These are phyloP conservation scores for Oryza punctata DNA, from an alignment of 176 grass and related monocot genomes.

Conservation along the genomic window DNA sequence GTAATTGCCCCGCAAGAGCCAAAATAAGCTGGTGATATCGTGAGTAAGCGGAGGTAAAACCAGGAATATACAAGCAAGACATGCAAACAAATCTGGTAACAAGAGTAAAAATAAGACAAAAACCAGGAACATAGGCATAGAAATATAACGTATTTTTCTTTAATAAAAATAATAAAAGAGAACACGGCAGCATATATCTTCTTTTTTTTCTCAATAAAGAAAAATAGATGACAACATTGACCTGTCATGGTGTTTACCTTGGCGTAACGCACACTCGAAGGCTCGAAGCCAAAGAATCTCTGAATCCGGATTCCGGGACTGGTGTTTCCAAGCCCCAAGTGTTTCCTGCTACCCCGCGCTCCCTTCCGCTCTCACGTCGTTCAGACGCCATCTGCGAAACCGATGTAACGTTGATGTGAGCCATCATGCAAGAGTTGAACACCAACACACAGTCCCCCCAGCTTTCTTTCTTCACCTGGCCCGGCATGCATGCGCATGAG, in stretches of 20 bases:
- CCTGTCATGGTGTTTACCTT: not conserved
- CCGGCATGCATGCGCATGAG: no score
- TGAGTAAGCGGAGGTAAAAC: no score
- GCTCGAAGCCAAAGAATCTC: not conserved
- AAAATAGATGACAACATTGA: not conserved
- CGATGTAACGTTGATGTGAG: not conserved
- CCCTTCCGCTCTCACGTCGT: not conserved
- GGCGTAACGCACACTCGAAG: not conserved
- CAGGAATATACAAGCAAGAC: no score
- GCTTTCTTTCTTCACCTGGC: not conserved
- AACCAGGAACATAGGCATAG: no score
- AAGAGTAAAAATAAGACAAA: no score
- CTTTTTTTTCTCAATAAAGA: no score
- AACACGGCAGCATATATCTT: no score
- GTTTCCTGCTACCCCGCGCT: not conserved
- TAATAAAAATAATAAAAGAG: no score
- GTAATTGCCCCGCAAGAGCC: no score
- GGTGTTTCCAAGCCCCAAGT: not conserved
- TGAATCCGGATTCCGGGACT: not conserved
- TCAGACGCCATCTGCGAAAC: not conserved
- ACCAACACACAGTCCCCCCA: not conserved
- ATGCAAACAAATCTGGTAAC: no score
- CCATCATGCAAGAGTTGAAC: not conserved
- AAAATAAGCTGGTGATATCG: no score
- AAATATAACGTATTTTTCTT: no score